Base-by-base conservation (phyloP, 2,329 filamentous ascomycete species). In the Pyricularia grisea region DNA sequence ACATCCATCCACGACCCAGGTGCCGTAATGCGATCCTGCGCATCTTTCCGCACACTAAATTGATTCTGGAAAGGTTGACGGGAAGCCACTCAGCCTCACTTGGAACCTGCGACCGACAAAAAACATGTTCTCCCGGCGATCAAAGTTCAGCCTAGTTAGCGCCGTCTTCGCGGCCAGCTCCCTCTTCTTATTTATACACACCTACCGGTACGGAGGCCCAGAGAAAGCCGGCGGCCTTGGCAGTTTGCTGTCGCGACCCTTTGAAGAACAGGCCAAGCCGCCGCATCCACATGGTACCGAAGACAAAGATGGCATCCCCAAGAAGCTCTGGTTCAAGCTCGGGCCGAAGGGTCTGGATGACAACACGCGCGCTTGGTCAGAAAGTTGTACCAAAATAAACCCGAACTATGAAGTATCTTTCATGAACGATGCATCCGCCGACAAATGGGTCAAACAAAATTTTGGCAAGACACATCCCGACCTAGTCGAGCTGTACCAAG, bases 381-480 rank as follows among this genome's bases (percentile, higher is more conserved):
- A 76, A 42, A 76, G 68, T 28, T 78, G 77, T 69, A 73, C 77
- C 58, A 28, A 70, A 3, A 70, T 72, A 25, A 78, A 77, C 66
- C 72, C 76, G 1, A 68, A 42, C 4, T 76, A 75, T 66, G n/a
- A 71, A 61, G 68, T 70, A 27, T 71, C 75, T 67, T 75, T 75
- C 66, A 67, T 78, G 50, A 76, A 73, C 3, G 76, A 78, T 50
- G 67, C 50, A 2, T 71, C 72, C 0, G 73, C 67, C 27, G 72
- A 74, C 42, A 90, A 90, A 72, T 83, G 79, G 67, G 84, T 87
- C 72, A 90, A 90, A 70, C 87, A 90, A 73, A 90, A 87, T 0
- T 81, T 82, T 7, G 64, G 66, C 25, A 12, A 28, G 28, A 55
- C 23, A 23, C 69, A 69, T 10, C 74, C 75, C 10, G 73, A 74